Conservation (phyloP, 192 early-diverging fungal genomes). For the Mortierella claussenii region DNA sequence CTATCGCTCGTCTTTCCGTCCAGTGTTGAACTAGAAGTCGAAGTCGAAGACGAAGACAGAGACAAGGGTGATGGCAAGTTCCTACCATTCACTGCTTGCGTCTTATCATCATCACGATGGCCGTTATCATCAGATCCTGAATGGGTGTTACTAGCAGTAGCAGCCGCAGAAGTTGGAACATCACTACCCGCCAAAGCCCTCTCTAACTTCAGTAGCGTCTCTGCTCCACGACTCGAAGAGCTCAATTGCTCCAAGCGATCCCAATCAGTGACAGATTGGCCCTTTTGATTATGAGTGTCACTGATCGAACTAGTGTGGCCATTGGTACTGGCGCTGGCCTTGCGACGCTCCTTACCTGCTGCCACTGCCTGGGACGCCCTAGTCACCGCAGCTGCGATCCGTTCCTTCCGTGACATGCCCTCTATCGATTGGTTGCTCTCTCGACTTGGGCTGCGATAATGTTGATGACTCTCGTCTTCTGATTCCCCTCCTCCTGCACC, state of each 20-base stretch:
- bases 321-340: constrained; percentile 9
- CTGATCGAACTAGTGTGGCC: neutral
- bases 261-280: constrained; percentile 2
- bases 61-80: constrained; percentile 49
- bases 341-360: constrained; percentile 42
- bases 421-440: constrained; percentile 13
- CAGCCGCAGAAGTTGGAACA: neutral
- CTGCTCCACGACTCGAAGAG: constrained; percentile 27
- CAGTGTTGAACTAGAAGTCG: constrained; percentile 23
- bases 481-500: too few relatives aligned
- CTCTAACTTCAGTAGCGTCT: constrained; percentile 47
- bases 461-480: constrained; percentile 35
- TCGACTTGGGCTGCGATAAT: neutral
- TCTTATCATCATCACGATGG: neutral
- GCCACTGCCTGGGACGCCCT: constrained; percentile 38
- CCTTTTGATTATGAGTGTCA: neutral
- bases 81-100: neutral
- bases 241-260: constrained; percentile 35
- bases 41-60: constrained; percentile 13
- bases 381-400: constrained; percentile 34
- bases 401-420: constrained; percentile 31
- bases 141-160: too few relatives aligned
- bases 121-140: neutral
- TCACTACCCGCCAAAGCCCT: constrained; percentile 26
- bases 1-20: constrained; percentile 26